These are phyloP conservation scores for Setomelanomma holmii DNA, from an alignment of 2,329 filamentous ascomycete species.

Conservation along the genomic window DNA sequence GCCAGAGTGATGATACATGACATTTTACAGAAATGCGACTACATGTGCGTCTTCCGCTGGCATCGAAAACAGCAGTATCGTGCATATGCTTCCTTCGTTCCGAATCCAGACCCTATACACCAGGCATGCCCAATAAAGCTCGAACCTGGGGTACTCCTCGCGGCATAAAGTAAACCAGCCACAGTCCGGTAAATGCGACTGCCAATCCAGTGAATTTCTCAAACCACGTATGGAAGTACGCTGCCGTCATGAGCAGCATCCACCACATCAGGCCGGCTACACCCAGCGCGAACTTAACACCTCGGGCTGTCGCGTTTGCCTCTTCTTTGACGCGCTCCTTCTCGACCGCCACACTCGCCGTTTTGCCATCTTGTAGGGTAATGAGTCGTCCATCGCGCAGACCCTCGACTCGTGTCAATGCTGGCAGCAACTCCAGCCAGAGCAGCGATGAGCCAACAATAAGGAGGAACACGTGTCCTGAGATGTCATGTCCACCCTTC, in stretches of 20 bases:
- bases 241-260: constrained; percentile 99
- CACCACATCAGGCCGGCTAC: constrained; percentile 80
- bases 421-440: constrained; percentile 77
- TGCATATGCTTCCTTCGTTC: no score
- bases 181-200: constrained; percentile 56
- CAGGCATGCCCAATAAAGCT: constrained; percentile 56
- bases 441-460: constrained; percentile 84
- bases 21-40: no score
- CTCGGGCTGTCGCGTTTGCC: constrained; percentile 52
- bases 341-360: constrained; percentile 55
- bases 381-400: constrained; percentile 69
- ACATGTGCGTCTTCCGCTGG: no score
- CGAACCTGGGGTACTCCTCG: constrained; percentile 53
- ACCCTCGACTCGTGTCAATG: constrained; percentile 58
- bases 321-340: constrained; percentile 51
- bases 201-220: constrained; percentile 74
- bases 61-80: no score
- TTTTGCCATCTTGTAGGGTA: constrained; percentile 70
- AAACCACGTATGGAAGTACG: constrained; percentile 98
- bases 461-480: constrained; percentile 91
- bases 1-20: no score
- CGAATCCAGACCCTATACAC: constrained; percentile 38
- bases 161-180: constrained; percentile 57
- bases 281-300: constrained; percentile 60
- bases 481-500: constrained; percentile 95